Base-by-base conservation (phyloP, 371 early-diverging fungal genomes). In the Mucor mucedo region DNA sequence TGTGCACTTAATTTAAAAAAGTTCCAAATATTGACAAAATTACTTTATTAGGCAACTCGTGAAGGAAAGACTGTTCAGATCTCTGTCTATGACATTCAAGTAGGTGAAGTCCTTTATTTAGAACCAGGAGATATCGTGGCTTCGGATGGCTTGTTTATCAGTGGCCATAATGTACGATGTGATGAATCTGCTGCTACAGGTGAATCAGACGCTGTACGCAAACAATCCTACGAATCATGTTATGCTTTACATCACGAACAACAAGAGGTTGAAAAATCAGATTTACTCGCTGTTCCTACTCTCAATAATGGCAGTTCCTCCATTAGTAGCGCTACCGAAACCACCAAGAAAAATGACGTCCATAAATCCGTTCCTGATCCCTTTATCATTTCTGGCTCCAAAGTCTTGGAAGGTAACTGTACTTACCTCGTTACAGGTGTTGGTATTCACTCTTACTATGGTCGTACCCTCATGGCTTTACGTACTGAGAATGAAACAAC, bases 131-230 rank as follows among this genome's bases (percentile, higher is more conserved):
- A 97, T 72, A 90, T 97, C 49, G 82, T 96, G 38, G 83, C 91
- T 6, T 95, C 89, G 13, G 98, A 98, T 71, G 95, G 95, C 68
- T 79, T 98, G 50, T 86, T 90, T 58, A 80, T 95, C 49, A 80
- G 79, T 50, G 94, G 94, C 28, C 91, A 91, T 69, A 91, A 93
- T 73, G 79, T 97, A 41, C 84, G 78, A 8, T 92, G 92, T 72
- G 97, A 97, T 73, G 97, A 97, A 74, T 91, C 91, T 11, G 88
- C 93, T 16, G 91, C 95, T 8, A 97, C 96, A 0, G 97, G 97
- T 55, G 97, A 97, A 82, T 89, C 93, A 2, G 92, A 95, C 59
- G 85, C 91, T 3, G 84, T 95, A 39, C 87, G 87, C 55, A 83
- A 83, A 50, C 77, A 72, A 58, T 47, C 58, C 0, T 83, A 69